Evolutionary conservation across 2,329 filamentous ascomycete genomes (phyloP), one percentile per base, ranked within the genome.

Genomic region (Fusarium phyllophilum): DNA sequence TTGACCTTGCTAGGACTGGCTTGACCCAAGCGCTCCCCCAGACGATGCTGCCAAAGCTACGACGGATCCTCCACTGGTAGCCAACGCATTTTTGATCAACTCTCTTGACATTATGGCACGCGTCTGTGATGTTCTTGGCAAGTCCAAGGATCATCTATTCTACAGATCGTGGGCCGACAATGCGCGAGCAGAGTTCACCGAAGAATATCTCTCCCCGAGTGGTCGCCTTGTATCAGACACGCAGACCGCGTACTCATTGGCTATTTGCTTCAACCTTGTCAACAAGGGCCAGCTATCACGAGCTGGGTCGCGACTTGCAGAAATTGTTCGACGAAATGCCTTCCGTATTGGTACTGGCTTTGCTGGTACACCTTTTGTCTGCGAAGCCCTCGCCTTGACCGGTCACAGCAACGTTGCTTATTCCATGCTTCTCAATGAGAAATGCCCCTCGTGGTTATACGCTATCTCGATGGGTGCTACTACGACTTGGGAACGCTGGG

Each of bases 81-180:
- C 85, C 1, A 85, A 88, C 61, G 84, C 85, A 5, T 87, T 86
- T 65, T 79, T 87, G 4, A 81, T 86, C 4, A 82, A 83, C 49
- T 83, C 86, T 29, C 85, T 85, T 0, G 75, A 79, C 12, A 62
- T 85, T 0, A 78, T 85, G 6, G 77, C 79, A 4, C 76, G 81
- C 17, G 82, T 86, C 31, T 81, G 81, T 3, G 63, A 65, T 2
- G 67, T 77, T 0, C 77, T 87, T 0, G 78, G 80, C 1, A 70
- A 81, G 8, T 63, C 68, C 0, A 77, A 79, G 2, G 44, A 62
- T 1, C 42, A 44, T 6, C 20, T 57, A 4, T 48, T 58, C 8
- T 78, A 77, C 12, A 61, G 41, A 10, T 29, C 17, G 3, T 73
- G 75, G 61, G 73, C 75, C 6, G 38, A 45, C 1, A 65, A 42